phyloP scores from a whole-genome alignment of 768 basidiomycete species.

The Phanerodontia chrysosporium region DNA sequence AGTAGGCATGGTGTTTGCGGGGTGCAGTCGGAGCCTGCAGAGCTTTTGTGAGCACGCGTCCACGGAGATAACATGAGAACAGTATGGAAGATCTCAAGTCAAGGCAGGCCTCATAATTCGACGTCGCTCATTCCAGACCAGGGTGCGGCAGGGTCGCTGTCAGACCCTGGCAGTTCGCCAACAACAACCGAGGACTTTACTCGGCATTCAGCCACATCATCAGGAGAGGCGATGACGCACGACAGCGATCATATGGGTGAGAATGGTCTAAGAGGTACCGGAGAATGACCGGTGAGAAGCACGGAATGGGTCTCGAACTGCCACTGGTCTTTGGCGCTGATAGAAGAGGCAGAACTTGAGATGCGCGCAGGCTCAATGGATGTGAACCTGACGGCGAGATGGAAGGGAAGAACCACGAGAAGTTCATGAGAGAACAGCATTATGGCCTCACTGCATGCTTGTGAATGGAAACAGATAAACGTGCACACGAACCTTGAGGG shows the following conservation, averaged over 20 bases:
- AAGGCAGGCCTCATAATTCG: background rate
- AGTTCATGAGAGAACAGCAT: background rate
- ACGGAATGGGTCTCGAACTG: background rate
- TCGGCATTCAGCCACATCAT: background rate
- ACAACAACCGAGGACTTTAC: background rate
- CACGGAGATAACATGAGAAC: background rate
- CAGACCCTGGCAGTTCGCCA: background rate
- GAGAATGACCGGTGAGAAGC: background rate
- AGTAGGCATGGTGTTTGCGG: constrained; percentile 1
- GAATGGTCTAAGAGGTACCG: background rate
- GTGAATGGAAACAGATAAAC: background rate
- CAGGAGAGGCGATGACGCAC: background rate
- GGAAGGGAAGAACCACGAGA: background rate
- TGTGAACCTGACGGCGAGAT: background rate
- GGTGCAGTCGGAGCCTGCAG: background rate
- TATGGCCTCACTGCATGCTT: background rate
- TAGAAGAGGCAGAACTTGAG: background rate
- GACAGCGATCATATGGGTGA: background rate
- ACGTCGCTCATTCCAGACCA: background rate
- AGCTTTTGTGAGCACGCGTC: background rate
- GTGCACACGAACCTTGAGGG: background rate
- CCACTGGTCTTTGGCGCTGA: background rate
- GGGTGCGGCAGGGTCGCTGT: background rate
- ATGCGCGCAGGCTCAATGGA: background rate
- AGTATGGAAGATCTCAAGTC: background rate